These are phyloP conservation scores for Gonapodya sp. DNA, from an alignment of 192 early-diverging fungal genomes.

Conservation along the genomic window DNA sequence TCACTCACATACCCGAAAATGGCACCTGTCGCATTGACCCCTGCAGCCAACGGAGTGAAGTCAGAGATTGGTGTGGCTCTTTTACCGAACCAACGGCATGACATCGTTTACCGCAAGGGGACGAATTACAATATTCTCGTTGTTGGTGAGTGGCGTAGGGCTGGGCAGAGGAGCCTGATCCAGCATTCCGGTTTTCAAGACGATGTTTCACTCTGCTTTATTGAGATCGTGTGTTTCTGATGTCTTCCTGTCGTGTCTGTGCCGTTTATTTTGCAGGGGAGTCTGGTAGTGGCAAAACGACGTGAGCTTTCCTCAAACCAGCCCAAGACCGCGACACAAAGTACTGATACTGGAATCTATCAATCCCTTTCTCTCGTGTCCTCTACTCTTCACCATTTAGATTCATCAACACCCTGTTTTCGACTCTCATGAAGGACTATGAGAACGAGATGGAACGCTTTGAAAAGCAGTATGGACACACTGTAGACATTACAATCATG, in stretches of 20 bases:
- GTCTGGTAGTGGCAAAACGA: conserved; percentile 96
- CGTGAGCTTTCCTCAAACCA: conserved; percentile 18
- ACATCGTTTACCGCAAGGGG: conserved; percentile 94
- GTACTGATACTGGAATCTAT: background rate
- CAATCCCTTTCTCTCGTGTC: background rate
- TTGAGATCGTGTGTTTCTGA: background rate
- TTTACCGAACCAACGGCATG: conserved; percentile 96
- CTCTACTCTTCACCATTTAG: background rate
- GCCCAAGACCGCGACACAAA: background rate
- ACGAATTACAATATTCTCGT: conserved; percentile 95
- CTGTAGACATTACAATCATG: conserved; percentile 96
- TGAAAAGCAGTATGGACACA: conserved; percentile 87
- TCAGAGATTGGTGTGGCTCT: conserved; percentile 90
- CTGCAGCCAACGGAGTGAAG: background rate
- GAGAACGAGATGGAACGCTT: conserved; percentile 70
- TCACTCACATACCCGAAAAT: background rate
- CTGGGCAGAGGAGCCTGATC: background rate
- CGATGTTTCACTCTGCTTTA: background rate
- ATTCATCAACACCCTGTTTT: conserved; percentile 98
- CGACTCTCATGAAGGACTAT: conserved; percentile 86
- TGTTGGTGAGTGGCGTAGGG: conserved; percentile 47
- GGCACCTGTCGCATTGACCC: background rate
- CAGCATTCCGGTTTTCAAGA: background rate
- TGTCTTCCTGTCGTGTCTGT: conserved; percentile 13
- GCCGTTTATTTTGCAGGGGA: conserved; percentile 52